Evolutionary conservation across 1,139 yeast species (phyloP).

Genomic region (Wickerhamomyces sp.): DNA sequence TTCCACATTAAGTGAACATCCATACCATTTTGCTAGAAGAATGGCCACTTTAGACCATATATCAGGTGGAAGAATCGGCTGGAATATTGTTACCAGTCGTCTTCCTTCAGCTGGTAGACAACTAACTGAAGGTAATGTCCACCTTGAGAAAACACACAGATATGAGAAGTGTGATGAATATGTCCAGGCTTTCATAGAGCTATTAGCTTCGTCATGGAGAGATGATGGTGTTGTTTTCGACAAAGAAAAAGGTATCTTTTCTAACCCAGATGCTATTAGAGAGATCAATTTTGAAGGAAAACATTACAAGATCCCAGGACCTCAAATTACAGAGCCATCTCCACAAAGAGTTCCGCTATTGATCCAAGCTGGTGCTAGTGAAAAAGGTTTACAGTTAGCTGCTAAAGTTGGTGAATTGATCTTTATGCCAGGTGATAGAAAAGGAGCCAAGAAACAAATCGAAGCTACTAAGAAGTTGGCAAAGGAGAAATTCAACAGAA

Average conservation of each 20-base stretch:
- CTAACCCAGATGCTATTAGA: slow-evolving; percentile 36
- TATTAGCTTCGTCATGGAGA: slow-evolving; percentile 39
- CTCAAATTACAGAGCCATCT: slow-evolving; percentile 37
- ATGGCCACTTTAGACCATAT: slow-evolving; percentile 40
- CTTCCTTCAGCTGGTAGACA: slow-evolving; percentile 40
- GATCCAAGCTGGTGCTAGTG: slow-evolving; percentile 45
- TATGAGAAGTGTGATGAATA: slow-evolving; percentile 39
- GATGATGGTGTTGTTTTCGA: slow-evolving; percentile 38
- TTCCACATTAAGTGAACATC: slow-evolving; percentile 41
- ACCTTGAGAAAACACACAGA: slow-evolving; percentile 37
- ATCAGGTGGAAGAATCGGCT: slow-evolving; percentile 41
- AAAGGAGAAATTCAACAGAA: slow-evolving; percentile 31
- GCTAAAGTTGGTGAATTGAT: slow-evolving; percentile 43
- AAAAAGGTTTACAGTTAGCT: slow-evolving; percentile 39
- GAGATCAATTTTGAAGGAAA: slow-evolving; percentile 36
- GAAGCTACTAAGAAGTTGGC: slow-evolving; percentile 30
- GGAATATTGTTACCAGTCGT: slow-evolving; percentile 40
- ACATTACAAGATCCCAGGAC: slow-evolving; percentile 38
- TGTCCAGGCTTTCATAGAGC: slow-evolving; percentile 34
- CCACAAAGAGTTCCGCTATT: slow-evolving; percentile 41
- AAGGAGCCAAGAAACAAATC: slow-evolving; percentile 30
- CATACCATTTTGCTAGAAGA: slow-evolving; percentile 42
- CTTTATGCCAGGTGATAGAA: slow-evolving; percentile 24
- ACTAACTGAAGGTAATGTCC: slow-evolving; percentile 30
- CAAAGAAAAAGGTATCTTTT: slow-evolving; percentile 29